These are phyloP conservation scores for Verticillium nonalfalfae DNA, from an alignment of 2,329 filamentous ascomycete genomes.

Conservation along the genomic window DNA sequence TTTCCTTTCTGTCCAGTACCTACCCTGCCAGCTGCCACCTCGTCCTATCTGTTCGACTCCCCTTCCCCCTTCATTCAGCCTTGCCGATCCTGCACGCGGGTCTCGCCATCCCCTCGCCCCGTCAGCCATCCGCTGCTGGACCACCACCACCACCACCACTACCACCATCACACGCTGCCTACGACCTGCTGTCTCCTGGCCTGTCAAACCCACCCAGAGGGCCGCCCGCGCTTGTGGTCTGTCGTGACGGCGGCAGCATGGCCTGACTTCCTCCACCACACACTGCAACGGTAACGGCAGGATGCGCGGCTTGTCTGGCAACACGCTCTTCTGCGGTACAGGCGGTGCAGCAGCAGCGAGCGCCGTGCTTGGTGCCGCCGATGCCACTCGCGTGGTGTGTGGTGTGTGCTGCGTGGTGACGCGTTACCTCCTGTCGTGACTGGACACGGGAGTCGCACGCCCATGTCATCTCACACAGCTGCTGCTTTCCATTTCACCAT, in stretches of 20 bases:
- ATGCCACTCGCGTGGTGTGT: neutral
- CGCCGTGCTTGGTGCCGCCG: neutral
- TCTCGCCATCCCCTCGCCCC: slow-evolving; percentile 9
- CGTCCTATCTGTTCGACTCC: slow-evolving; percentile 7
- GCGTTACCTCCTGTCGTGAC: neutral
- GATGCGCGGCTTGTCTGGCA: neutral
- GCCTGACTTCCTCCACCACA: neutral
- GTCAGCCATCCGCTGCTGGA: neutral
- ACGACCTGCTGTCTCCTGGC: neutral
- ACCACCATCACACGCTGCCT: neutral
- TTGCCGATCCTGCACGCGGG: slow-evolving; percentile 15
- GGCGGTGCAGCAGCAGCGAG: neutral
- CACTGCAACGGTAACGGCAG: neutral
- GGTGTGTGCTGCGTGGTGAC: neutral
- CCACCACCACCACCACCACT: neutral
- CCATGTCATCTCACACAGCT: neutral
- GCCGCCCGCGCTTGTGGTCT: neutral
- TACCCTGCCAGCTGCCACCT: slow-evolving; percentile 14
- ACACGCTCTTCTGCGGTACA: neutral
- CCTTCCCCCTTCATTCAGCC: slow-evolving; percentile 12
- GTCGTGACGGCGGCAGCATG: neutral
- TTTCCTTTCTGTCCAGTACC: neutral
- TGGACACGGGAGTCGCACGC: neutral
- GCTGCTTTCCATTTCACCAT: neutral
- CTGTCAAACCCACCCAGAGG: neutral